These are phyloP conservation scores for Entrophospora sp. DNA, from an alignment of 192 early-diverging fungal species.

Conservation along the genomic window DNA sequence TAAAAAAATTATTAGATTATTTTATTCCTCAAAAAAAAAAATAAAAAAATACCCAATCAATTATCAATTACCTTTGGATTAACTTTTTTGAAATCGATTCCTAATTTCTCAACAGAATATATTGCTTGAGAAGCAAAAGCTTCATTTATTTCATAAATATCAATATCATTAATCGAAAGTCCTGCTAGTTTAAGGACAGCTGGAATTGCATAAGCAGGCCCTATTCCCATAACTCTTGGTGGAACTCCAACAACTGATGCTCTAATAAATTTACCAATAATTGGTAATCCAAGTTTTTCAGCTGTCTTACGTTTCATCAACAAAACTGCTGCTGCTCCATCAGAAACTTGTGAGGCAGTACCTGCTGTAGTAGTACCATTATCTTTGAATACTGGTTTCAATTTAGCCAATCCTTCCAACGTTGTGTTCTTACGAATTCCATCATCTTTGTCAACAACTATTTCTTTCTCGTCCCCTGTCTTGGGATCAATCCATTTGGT, in stretches of 20 bases:
- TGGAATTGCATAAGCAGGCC: conserved; percentile 92
- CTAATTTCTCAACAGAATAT: conserved; percentile 82
- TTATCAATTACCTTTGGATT: conserved; percentile 84
- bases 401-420: conserved; percentile 69
- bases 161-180: conserved; percentile 67
- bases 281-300: conserved; percentile 73
- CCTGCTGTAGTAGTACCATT: conserved; percentile 87
- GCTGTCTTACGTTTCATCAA: conserved; percentile 92
- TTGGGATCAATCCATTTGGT: conserved; percentile 60
- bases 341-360: conserved; percentile 96
- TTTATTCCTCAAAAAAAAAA: background rate
- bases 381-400: conserved; percentile 80
- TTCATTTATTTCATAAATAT: conserved; percentile 92
- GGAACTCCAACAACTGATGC: conserved; percentile 87
- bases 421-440: conserved; percentile 83
- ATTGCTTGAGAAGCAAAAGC: conserved; percentile 97
- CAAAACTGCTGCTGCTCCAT: conserved; percentile 93
- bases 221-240: conserved; percentile 93
- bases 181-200: conserved; percentile 73
- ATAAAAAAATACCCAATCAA: no score
- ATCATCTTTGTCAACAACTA: conserved; percentile 79
- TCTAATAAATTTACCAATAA: conserved; percentile 80
- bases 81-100: conserved; percentile 81
- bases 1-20: background rate
- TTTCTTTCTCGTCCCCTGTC: conserved; percentile 65